Evolutionary conservation across 2,329 filamentous ascomycete species (phyloP), one percentile per base, ranked within the genome.

Genomic region (Hymenoscyphus linearis): DNA sequence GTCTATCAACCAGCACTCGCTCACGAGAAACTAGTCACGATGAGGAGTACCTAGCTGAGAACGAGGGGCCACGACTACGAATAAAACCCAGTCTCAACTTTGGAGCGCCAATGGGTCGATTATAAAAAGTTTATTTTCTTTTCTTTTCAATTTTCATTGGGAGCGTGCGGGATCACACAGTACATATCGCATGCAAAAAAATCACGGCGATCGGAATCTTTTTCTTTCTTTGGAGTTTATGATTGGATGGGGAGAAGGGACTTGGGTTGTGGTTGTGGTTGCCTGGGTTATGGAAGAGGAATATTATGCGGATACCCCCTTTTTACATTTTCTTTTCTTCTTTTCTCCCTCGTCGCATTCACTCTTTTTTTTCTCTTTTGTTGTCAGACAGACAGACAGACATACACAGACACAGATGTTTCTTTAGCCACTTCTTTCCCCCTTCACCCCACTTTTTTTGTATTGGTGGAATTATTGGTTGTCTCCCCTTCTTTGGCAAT

Each of bases 71-170:
- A 10, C 55, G 36, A 9, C 57, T 72, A 31, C 65, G 62, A 55
- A 44, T 72, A 50, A 71, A 68, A 59, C 64, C 66, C 5, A 70
- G 65, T 36, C 53, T 65, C 37, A 72, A 72, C 50, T 72, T 72
- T 62, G 70, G 70, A 14, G 62, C 59, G 50, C 70, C 69, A 25
- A 59, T 71, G 37, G 70, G 70, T 9, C 59, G 61, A n/a, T 62
- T 69, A 26, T 70, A 60, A 67, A 34, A 9, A 25, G 14, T 31
- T 27, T 53, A 31, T 53, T 16, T 3, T 16, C 16, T 53, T n/a
- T 53, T 31, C 40, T n/a, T 34, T n/a, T 10, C 7, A n/a, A n/a
- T 47, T 47, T 18, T n/a, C 40, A 10, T 22, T 22, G 22, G 18
- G 44, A 22, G 18, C 12, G 44, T 50, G 44, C 44, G 18, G 44